These are phyloP conservation scores for Eragrostis nindensis DNA, from an alignment of 176 grass and related monocot species.

Conservation along the genomic window DNA sequence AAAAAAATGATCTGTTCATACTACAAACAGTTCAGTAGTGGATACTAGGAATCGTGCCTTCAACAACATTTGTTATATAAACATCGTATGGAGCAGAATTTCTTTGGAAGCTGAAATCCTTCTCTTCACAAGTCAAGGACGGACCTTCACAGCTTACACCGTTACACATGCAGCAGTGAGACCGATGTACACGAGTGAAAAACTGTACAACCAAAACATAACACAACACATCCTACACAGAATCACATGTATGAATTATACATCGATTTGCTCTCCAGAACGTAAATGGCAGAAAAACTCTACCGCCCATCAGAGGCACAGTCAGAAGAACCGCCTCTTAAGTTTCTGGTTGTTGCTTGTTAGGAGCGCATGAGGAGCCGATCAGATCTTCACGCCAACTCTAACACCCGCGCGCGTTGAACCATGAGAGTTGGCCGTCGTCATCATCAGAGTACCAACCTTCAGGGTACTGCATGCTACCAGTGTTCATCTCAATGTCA, in stretches of 20 bases:
- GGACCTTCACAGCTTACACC: conserved; percentile 27
- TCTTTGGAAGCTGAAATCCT: too few relatives aligned
- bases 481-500: conserved; percentile 37
- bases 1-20: background rate
- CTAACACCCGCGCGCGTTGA: conserved; percentile 93
- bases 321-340: conserved; percentile 89
- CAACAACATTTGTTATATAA: background rate
- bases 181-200: conserved; percentile 18
- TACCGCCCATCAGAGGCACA: background rate
- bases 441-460: conserved; percentile 62
- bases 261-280: background rate
- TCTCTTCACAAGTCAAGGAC: background rate
- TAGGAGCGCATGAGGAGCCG: conserved; percentile 87
- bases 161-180: conserved; percentile 19
- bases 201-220: conserved; percentile 18
- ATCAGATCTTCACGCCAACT: conserved; percentile 83
- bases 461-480: conserved; percentile 68
- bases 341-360: conserved; percentile 78
- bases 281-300: background rate
- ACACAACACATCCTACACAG: background rate
- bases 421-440: conserved; percentile 88
- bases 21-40: background rate
- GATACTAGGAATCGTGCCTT: background rate
- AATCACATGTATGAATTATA: conserved; percentile 41
- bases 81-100: background rate